phyloP scores from a whole-genome alignment of 2,329 filamentous ascomycete genomes.

The Pseudopyrenochaeta lycopersici region DNA sequence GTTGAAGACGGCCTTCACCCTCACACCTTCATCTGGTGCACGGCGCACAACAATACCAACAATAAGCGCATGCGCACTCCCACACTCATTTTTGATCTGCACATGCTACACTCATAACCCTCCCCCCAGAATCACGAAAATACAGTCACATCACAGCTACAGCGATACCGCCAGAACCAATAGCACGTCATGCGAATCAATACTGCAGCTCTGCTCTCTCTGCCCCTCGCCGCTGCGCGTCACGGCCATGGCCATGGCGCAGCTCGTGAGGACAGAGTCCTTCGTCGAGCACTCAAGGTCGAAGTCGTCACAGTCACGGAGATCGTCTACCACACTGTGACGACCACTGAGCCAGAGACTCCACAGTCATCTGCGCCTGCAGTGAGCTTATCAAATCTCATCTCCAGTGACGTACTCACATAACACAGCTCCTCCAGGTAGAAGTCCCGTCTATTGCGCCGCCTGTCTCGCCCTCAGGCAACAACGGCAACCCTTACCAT shows the following conservation, averaged over 20 bases:
- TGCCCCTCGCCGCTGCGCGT: slow-evolving; percentile 1
- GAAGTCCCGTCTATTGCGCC: background rate
- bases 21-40: slow-evolving; percentile 8
- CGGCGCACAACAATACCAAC: background rate
- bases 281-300: slow-evolving; percentile 3
- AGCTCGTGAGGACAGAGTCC: background rate
- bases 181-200: slow-evolving; percentile 3
- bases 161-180: background rate
- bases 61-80: background rate
- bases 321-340: slow-evolving; percentile 13
- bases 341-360: background rate
- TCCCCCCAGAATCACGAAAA: background rate
- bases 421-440: background rate
- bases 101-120: background rate
- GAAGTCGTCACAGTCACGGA: slow-evolving; percentile 18
- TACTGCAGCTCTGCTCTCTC: background rate
- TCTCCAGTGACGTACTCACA: background rate
- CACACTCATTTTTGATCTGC: background rate
- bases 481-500: slow-evolving; percentile 8
- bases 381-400: background rate
- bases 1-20: background rate
- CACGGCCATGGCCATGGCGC: slow-evolving; percentile 5
- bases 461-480: background rate
- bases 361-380: background rate
- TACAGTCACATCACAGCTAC: background rate